Evolutionary conservation across 2,329 filamentous ascomycete species (phyloP).

Genomic region (Zymoseptoria crescenta): DNA sequence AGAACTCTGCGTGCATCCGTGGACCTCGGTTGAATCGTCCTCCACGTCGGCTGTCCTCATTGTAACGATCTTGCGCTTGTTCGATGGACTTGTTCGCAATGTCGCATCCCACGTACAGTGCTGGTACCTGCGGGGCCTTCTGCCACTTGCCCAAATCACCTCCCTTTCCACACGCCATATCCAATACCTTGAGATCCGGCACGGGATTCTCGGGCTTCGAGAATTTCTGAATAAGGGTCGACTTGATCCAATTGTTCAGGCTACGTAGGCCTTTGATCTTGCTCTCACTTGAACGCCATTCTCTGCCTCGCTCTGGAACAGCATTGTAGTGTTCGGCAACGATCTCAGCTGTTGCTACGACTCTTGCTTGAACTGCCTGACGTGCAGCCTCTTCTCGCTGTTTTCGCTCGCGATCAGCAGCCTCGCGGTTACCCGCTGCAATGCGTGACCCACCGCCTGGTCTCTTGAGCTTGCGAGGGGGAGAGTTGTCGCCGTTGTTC

Average conservation of each 20-base stretch:
- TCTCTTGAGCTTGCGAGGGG: slow-evolving; percentile 32
- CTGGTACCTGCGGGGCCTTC: slow-evolving; percentile 81
- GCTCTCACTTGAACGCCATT: slow-evolving; percentile 90
- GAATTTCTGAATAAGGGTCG: slow-evolving; percentile 93
- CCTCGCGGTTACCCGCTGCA: slow-evolving; percentile 58
- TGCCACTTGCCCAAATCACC: slow-evolving; percentile 96
- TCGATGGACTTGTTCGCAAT: slow-evolving; percentile 87
- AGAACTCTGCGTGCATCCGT: slow-evolving; percentile 68
- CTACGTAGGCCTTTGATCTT: slow-evolving; percentile 89
- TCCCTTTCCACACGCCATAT: slow-evolving; percentile 94
- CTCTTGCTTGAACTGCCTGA: slow-evolving; percentile 25
- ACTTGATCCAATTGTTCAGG: slow-evolving; percentile 99
- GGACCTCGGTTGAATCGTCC: slow-evolving; percentile 31
- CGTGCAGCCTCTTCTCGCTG: slow-evolving; percentile 35
- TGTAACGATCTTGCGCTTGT: slow-evolving; percentile 79
- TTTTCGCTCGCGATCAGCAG: slow-evolving; percentile 48
- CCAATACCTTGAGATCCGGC: slow-evolving; percentile 67
- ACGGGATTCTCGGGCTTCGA: slow-evolving; percentile 45
- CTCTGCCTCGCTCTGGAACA: slow-evolving; percentile 83
- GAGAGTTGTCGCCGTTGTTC: slow-evolving; percentile 24
- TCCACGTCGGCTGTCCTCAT: slow-evolving; percentile 35
- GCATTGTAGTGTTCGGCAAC: slow-evolving; percentile 94
- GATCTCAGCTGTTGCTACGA: slow-evolving; percentile 48
- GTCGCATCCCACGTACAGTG: slow-evolving; percentile 88
- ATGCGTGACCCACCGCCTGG: slow-evolving; percentile 47